phyloP scores from a whole-genome alignment of 768 basidiomycete genomes.

The Dentipellis sp. region DNA sequence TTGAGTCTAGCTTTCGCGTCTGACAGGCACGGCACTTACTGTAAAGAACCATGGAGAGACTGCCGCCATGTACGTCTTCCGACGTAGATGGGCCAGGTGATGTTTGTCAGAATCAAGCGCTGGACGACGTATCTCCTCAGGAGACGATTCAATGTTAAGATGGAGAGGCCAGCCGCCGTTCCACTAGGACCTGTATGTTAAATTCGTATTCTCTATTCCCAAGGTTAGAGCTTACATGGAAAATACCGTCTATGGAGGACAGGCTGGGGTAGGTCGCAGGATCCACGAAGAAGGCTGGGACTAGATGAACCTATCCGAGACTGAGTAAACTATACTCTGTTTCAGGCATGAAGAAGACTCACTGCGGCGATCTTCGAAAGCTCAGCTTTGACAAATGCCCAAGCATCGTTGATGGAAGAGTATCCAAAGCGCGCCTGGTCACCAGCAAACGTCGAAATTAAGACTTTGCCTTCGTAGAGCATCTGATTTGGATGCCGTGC shows the following conservation, averaged over 20 bases:
- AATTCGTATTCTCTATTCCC: neutral
- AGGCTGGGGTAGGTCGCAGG: constrained; percentile 23
- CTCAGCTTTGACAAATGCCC: constrained; percentile 19
- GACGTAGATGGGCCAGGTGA: constrained; percentile 40
- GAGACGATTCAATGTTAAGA: constrained; percentile 30
- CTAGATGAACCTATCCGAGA: constrained; percentile 19
- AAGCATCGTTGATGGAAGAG: constrained; percentile 15
- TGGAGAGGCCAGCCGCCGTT: constrained; percentile 26
- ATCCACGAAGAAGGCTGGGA: constrained; percentile 24
- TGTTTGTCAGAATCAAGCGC: constrained; percentile 37
- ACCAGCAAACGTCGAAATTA: constrained; percentile 31
- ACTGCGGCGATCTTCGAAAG: constrained; percentile 23
- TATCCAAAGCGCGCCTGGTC: constrained; percentile 26
- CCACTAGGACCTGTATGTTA: constrained; percentile 15
- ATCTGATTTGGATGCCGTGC: constrained; percentile 24
- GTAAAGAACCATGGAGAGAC: constrained; percentile 79
- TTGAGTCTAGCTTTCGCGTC: neutral
- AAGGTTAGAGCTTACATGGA: constrained; percentile 17
- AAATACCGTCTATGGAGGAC: constrained; percentile 32
- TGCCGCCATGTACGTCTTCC: constrained; percentile 37
- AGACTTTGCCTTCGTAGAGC: constrained; percentile 19
- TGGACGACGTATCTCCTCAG: constrained; percentile 13
- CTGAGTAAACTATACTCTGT: neutral
- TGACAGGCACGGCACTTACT: constrained; percentile 12
- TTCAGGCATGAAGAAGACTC: neutral